phyloP scores from a whole-genome alignment of 139 green algal genomes.

The Chloropicon primus region DNA sequence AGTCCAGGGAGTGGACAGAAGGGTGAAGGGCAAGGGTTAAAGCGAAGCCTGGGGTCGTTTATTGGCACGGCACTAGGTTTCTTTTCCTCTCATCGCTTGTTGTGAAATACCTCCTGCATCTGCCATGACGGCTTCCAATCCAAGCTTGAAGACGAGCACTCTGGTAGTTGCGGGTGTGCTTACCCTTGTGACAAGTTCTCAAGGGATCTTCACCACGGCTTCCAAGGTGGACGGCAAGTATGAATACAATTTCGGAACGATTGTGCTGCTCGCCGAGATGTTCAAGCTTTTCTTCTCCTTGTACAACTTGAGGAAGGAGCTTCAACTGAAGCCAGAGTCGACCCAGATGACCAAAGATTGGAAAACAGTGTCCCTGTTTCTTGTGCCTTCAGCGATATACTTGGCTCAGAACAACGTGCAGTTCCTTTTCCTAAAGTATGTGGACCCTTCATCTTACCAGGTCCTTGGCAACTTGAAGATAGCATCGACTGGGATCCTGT shows the following conservation, averaged over 20 bases:
- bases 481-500: slow-evolving; percentile 1
- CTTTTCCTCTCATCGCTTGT: no score
- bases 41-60: no score
- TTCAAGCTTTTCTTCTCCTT: not conserved
- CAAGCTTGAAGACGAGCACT: not conserved
- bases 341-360: not conserved
- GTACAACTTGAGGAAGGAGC: not conserved
- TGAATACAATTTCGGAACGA: not conserved
- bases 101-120: no score
- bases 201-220: not conserved
- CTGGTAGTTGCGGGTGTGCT: not conserved
- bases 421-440: slow-evolving; percentile 2
- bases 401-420: slow-evolving; percentile 5
- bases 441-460: slow-evolving; percentile 2
- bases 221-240: not conserved
- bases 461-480: slow-evolving; percentile 11
- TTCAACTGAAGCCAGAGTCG: not conserved
- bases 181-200: not conserved
- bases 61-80: no score
- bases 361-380: slow-evolving; percentile 2
- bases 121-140: no score
- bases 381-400: slow-evolving; percentile 1
- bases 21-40: no score
- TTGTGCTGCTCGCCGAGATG: not conserved
- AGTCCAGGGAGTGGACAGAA: no score